A percentile compares a stretch with the other conserved stretches of the same genome.
These are phyloP conservation scores for Gaeumannomyces tritici DNA, from an alignment of 2,329 filamentous ascomycete genomes.

Conservation along the genomic window DNA sequence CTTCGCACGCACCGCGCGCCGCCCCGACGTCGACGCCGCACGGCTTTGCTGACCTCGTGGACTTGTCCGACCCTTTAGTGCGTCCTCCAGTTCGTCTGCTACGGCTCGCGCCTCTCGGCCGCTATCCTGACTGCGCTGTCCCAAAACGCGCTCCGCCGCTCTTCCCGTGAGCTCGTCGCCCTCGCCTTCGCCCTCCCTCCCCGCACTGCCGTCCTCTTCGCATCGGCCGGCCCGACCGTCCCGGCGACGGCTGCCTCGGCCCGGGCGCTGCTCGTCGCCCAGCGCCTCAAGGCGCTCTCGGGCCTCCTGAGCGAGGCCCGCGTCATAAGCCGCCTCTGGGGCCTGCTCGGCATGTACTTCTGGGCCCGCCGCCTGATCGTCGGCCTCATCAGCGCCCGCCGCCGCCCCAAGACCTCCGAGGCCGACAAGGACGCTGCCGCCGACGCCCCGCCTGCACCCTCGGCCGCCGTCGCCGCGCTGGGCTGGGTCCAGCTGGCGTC, in stretches of 20 bases:
- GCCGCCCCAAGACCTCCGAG: constrained; percentile 18
- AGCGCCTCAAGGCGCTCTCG: constrained; percentile 50
- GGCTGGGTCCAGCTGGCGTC: constrained; percentile 59
- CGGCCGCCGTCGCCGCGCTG: constrained; percentile 34
- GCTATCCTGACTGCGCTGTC: constrained; percentile 41
- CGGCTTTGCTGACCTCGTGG: not conserved
- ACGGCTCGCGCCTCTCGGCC: constrained; percentile 49
- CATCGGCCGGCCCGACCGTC: constrained; percentile 16
- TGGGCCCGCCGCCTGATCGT: constrained; percentile 47
- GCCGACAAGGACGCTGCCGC: constrained; percentile 18
- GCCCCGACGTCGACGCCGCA: not conserved
- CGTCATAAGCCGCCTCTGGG: constrained; percentile 69
- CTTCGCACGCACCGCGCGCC: no score
- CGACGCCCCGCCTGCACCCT: constrained; percentile 32
- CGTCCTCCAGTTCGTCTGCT: constrained; percentile 55
- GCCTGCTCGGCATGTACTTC: constrained; percentile 62
- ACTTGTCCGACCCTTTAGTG: not conserved
- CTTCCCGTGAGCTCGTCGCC: constrained; percentile 41
- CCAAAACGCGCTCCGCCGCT: constrained; percentile 45
- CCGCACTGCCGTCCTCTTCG: constrained; percentile 32
- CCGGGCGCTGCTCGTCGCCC: constrained; percentile 36
- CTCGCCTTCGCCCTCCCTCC: constrained; percentile 41
- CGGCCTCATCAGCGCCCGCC: constrained; percentile 16
- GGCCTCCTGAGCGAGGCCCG: constrained; percentile 60
- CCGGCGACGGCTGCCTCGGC: constrained; percentile 21